Conservation (phyloP, 73 alveolate genomes). For the Tetrahymena malaccensis region DNA sequence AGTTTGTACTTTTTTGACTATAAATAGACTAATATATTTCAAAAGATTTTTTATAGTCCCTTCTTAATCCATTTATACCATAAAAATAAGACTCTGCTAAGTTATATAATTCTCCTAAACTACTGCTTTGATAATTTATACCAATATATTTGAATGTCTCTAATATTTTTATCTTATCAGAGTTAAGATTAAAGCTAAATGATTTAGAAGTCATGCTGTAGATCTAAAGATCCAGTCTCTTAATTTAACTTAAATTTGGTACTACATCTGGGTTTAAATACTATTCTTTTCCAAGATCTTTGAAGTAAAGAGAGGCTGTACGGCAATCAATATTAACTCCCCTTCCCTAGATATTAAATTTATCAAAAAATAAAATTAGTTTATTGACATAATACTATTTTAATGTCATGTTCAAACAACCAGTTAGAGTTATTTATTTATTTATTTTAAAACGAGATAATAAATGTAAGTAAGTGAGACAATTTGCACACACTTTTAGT, state of each 20-base stretch:
- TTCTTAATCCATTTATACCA: not conserved
- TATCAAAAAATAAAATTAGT: not conserved
- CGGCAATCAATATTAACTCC: not conserved
- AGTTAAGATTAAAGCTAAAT: not conserved
- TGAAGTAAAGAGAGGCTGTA: not conserved
- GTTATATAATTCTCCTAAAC: not conserved
- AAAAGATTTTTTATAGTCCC: not conserved
- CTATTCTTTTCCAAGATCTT: not conserved
- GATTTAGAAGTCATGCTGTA: not conserved
- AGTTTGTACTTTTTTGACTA: not conserved
- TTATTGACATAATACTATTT: too few species aligned
- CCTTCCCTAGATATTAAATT: not conserved
- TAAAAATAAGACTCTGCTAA: not conserved
- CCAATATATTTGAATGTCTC: not conserved
- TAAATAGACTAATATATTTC: not conserved
- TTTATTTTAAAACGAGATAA: not conserved
- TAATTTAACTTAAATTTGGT: not conserved
- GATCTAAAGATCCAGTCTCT: not conserved
- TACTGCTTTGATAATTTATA: not conserved
- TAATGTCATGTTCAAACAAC: too few species aligned
- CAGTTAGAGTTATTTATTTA: too few species aligned
- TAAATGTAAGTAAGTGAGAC: not conserved
- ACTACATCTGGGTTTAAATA: not conserved
- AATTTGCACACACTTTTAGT: not conserved
- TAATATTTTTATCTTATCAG: not conserved